Evolutionary conservation across 164 flowering plant species (phyloP).

Genomic region (Hamamelis virginiana): DNA sequence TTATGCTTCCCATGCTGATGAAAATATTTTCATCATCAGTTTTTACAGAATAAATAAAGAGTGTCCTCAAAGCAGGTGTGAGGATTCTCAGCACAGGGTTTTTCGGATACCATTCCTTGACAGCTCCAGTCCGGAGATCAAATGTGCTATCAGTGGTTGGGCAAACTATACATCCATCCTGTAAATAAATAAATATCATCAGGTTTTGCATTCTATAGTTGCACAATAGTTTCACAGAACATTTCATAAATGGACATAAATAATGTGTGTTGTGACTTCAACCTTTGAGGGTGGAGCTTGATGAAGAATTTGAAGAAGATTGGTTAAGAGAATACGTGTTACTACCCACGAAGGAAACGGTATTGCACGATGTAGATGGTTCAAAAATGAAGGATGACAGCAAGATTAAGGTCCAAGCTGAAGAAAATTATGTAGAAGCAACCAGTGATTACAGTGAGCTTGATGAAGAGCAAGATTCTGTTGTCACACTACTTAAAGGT

Average conservation of each 20-base stretch:
- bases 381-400: constrained; percentile 28
- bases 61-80: constrained; percentile 73
- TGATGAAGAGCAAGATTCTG: constrained; percentile 25
- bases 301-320: no score
- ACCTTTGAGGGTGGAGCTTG: no score
- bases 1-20: constrained; percentile 48
- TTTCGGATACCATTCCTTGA: constrained; percentile 92
- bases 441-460: constrained; percentile 10
- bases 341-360: no score
- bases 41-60: constrained; percentile 83
- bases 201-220: not conserved
- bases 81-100: constrained; percentile 86
- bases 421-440: constrained; percentile 13
- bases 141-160: constrained; percentile 94
- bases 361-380: constrained; percentile 26
- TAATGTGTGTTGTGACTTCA: no score
- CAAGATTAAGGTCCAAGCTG: constrained; percentile 13
- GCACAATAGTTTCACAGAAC: no score
- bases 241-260: no score
- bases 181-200: constrained; percentile 4
- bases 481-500: constrained; percentile 13
- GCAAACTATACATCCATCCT: constrained; percentile 96
- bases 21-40: constrained; percentile 75
- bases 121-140: constrained; percentile 71
- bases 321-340: no score